phyloP scores from a whole-genome alignment of 495 filamentous ascomycete genomes.

The Neurospora sp. region DNA sequence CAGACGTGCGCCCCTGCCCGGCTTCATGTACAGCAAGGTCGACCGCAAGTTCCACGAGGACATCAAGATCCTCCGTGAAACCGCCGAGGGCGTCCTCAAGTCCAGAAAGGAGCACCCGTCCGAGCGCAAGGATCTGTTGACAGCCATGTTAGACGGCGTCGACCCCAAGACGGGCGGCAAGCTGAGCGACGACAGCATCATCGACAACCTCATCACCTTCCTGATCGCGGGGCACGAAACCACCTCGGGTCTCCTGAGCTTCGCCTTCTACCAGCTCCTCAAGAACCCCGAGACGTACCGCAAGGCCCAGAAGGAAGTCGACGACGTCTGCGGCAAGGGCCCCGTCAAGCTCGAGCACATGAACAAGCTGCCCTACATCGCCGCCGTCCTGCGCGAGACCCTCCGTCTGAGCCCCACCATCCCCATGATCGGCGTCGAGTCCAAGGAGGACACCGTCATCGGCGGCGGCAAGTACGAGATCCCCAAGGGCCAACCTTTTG shows the following conservation, averaged over 20 bases:
- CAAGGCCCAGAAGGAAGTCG: conserved; percentile 50
- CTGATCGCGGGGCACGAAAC: conserved; percentile 69
- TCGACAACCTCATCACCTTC: conserved; percentile 67
- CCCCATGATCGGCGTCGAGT: conserved; percentile 37
- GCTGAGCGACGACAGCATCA: conserved; percentile 49
- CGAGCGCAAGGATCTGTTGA: conserved; percentile 58
- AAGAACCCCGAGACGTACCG: conserved; percentile 38
- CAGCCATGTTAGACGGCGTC: conserved; percentile 56
- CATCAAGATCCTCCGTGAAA: conserved; percentile 43
- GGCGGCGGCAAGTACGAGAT: conserved; percentile 62
- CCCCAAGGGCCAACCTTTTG: conserved; percentile 39
- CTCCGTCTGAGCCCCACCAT: conserved; percentile 57
- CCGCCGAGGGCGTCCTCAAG: conserved; percentile 49
- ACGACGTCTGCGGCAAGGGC: conserved; percentile 50
- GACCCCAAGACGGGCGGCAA: conserved; percentile 58
- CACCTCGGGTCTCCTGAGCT: conserved; percentile 48
- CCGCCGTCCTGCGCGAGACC: conserved; percentile 59
- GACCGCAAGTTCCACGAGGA: conserved; percentile 49
- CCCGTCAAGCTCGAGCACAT: conserved; percentile 58
- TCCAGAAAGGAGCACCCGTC: conserved; percentile 45
- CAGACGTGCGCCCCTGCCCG: conserved; percentile 38
- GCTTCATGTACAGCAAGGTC: conserved; percentile 39
- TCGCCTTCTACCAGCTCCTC: conserved; percentile 48
- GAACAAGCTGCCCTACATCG: conserved; percentile 40
- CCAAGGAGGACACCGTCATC: conserved; percentile 38